Evolutionary conservation across 352 stramenopile species (phyloP).

Genomic region (Aphanomyces invadans): DNA sequence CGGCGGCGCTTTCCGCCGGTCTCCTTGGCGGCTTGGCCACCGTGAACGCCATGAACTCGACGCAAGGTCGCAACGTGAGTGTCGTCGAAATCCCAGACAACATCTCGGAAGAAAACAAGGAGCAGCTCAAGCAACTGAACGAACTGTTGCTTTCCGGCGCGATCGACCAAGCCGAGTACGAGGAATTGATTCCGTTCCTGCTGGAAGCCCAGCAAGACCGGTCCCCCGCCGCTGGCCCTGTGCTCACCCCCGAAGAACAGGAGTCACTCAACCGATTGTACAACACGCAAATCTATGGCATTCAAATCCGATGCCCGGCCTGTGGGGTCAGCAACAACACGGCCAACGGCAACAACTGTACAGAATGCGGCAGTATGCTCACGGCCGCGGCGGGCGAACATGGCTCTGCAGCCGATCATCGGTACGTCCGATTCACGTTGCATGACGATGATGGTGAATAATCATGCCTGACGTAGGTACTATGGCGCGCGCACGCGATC

Average conservation of each 20-base stretch:
- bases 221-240: conserved; percentile 41
- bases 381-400: conserved; percentile 60
- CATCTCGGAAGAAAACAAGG: conserved; percentile 76
- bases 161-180: conserved; percentile 79
- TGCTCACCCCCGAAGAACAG: conserved; percentile 68
- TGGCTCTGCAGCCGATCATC: conserved; percentile 33
- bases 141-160: conserved; percentile 72
- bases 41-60: conserved; percentile 43
- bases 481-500: conserved; percentile 58
- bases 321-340: conserved; percentile 84
- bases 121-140: conserved; percentile 81
- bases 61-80: conserved; percentile 45
- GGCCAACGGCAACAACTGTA: conserved; percentile 80
- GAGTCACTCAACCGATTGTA: conserved; percentile 77
- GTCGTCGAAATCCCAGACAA: conserved; percentile 78
- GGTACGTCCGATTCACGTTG: too few species aligned
- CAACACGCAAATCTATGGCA: conserved; percentile 63
- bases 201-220: conserved; percentile 53
- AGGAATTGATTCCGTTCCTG: conserved; percentile 82
- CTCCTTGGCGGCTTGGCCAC: conserved; percentile 67
- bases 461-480: too few species aligned
- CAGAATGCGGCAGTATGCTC: conserved; percentile 75
- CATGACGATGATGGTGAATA: too few species aligned
- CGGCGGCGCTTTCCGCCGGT: conserved; percentile 67
- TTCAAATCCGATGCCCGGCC: conserved; percentile 80